phyloP scores from a whole-genome alignment of 176 grass and related monocot species.

The Cenchrus fungigraminus region DNA sequence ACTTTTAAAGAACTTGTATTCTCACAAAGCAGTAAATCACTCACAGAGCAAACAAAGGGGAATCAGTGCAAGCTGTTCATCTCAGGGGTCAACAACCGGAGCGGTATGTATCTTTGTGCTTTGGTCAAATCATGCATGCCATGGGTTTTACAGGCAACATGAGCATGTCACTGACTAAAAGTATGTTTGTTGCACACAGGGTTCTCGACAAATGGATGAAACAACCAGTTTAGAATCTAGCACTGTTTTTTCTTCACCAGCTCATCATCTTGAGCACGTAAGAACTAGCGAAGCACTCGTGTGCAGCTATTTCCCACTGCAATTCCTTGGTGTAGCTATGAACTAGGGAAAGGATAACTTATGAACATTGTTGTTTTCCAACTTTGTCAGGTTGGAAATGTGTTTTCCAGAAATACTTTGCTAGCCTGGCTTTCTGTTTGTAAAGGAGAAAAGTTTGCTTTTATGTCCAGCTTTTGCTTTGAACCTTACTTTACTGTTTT shows the following conservation, averaged over 20 bases:
- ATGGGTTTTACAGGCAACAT: not conserved
- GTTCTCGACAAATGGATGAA: not conserved
- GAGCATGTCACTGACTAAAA: not conserved
- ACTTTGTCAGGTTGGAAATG: not conserved
- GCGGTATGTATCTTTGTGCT: not conserved
- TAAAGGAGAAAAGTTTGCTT: not conserved
- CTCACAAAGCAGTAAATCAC: not conserved
- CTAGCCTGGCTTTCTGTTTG: not conserved
- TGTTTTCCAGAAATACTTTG: conserved; percentile 1
- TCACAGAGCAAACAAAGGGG: conserved; percentile 4
- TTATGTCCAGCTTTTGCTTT: conserved; percentile 22
- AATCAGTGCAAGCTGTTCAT: not conserved
- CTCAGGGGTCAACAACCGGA: not conserved
- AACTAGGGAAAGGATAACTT: not conserved
- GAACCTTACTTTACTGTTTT: not conserved
- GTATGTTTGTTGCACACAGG: not conserved
- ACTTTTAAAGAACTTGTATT: not conserved
- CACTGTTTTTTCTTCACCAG: not conserved
- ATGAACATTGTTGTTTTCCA: not conserved
- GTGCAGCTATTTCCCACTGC: not conserved
- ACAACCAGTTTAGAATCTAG: not conserved
- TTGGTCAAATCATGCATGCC: not conserved
- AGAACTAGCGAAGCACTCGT: not conserved
- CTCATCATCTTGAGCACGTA: conserved; percentile 5
- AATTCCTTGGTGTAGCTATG: not conserved